A percentile compares a stretch with the other conserved stretches of the same genome.
phyloP scores from a whole-genome alignment of 805 yeast genomes.

The Vanderwaltozyma tropicalis region DNA sequence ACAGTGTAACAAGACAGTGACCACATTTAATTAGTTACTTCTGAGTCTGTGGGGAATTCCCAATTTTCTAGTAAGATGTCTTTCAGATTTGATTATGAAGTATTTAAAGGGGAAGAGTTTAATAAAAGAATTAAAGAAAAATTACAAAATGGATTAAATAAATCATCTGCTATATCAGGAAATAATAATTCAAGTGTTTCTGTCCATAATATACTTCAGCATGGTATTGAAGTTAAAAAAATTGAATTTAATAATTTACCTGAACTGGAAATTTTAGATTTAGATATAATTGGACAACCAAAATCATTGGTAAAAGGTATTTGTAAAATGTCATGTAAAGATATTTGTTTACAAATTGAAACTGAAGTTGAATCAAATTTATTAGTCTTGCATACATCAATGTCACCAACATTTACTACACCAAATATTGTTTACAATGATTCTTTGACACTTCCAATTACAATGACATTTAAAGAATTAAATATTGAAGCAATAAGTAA shows the following conservation, averaged over 20 bases:
- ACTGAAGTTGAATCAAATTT: slow-evolving; percentile 29
- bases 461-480: slow-evolving; percentile 26
- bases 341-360: slow-evolving; percentile 25
- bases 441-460: slow-evolving; percentile 28
- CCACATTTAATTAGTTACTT: too few relatives aligned
- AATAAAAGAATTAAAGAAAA: too few relatives aligned
- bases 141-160: neutral
- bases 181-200: neutral
- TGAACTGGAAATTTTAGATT: slow-evolving; percentile 25
- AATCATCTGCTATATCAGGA: neutral
- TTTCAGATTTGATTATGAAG: too few relatives aligned
- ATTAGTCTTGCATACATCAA: slow-evolving; percentile 19
- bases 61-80: too few relatives aligned
- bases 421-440: slow-evolving; percentile 27
- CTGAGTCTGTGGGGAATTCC: too few relatives aligned
- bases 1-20: too few relatives aligned
- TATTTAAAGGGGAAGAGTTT: neutral
- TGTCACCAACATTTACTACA: slow-evolving; percentile 24
- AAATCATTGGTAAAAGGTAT: slow-evolving; percentile 27
- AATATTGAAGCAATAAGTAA: slow-evolving; percentile 28
- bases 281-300: slow-evolving; percentile 25
- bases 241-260: slow-evolving; percentile 25
- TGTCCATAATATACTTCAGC: slow-evolving; percentile 5
- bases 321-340: slow-evolving; percentile 25
- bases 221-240: slow-evolving; percentile 24